phyloP scores from a whole-genome alignment of 768 basidiomycete genomes.

The Termitomyces sp. region DNA sequence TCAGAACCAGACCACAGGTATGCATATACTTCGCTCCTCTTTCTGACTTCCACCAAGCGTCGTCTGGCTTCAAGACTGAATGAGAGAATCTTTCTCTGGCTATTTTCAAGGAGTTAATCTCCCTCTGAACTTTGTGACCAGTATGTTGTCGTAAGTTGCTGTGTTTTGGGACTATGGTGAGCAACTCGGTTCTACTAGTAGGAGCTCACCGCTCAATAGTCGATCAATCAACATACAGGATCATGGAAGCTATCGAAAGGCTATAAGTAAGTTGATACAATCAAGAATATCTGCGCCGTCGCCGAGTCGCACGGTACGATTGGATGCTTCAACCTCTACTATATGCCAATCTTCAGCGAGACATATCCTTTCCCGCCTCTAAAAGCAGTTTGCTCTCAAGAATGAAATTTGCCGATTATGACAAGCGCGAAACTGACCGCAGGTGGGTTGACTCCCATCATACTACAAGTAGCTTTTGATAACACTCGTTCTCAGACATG shows the following conservation, averaged over 20 bases:
- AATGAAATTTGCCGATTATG: neutral
- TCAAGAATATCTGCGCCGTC: constrained; percentile 22
- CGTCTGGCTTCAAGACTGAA: neutral
- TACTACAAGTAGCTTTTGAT: neutral
- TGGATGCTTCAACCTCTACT: constrained; percentile 28
- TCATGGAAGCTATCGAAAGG: constrained; percentile 26
- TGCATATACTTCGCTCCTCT: neutral
- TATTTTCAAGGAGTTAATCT: neutral
- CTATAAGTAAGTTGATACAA: constrained; percentile 23
- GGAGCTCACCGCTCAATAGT: neutral
- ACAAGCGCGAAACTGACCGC: neutral
- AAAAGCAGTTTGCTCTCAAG: neutral
- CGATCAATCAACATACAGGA: constrained; percentile 15
- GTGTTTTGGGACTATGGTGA: constrained; percentile 27
- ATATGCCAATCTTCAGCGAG: neutral
- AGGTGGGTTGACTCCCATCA: neutral
- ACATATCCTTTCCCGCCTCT: neutral
- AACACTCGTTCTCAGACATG: constrained; percentile 5
- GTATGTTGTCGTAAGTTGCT: constrained; percentile 3
- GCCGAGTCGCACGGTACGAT: constrained; percentile 25
- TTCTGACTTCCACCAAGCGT: neutral
- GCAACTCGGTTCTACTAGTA: neutral
- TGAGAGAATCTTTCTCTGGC: neutral
- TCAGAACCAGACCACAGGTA: neutral
- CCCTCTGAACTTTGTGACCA: neutral